Conservation (phyloP, 371 early-diverging fungal genomes). For the Mortierella sp. region DNA sequence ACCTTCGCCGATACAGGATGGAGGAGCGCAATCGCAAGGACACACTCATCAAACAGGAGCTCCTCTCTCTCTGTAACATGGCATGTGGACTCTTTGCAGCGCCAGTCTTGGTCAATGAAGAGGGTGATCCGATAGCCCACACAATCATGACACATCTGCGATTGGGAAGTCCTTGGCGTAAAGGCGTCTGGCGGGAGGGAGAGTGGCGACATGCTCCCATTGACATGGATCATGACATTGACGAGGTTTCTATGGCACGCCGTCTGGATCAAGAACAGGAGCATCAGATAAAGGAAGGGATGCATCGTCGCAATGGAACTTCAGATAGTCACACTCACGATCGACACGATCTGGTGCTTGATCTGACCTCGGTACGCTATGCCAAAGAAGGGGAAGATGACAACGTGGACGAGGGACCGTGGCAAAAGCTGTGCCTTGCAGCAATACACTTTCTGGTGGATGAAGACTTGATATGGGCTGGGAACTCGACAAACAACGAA, state of each 20-base stretch:
- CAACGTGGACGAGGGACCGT: slow-evolving; percentile 12
- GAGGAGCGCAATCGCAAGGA: slow-evolving; percentile 20
- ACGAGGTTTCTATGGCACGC: slow-evolving; percentile 9
- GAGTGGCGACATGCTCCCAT: slow-evolving; percentile 27
- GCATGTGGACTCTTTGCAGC: slow-evolving; percentile 27
- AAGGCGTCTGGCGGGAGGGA: slow-evolving; percentile 36
- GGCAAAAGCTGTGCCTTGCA: slow-evolving; percentile 27
- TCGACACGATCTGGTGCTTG: background rate
- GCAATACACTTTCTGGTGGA: slow-evolving; percentile 17
- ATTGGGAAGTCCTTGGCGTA: slow-evolving; percentile 20
- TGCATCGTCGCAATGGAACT: background rate
- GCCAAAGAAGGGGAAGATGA: slow-evolving; percentile 4
- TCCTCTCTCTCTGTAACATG: slow-evolving; percentile 26
- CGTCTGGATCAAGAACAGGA: background rate
- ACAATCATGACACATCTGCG: slow-evolving; percentile 32
- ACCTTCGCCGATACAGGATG: slow-evolving; percentile 9
- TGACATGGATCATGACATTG: slow-evolving; percentile 11
- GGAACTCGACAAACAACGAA: slow-evolving; percentile 19
- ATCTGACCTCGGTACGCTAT: background rate
- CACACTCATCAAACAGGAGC: slow-evolving; percentile 13
- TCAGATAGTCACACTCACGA: background rate
- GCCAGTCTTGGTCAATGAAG: background rate
- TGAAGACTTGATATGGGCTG: slow-evolving; percentile 22
- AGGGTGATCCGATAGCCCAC: background rate
- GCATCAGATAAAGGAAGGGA: background rate